A percentile compares a stretch with the other conserved stretches of the same genome.
Evolutionary conservation across 2,329 filamentous ascomycete genomes (phyloP).

Genomic region (Xylaria sp.): DNA sequence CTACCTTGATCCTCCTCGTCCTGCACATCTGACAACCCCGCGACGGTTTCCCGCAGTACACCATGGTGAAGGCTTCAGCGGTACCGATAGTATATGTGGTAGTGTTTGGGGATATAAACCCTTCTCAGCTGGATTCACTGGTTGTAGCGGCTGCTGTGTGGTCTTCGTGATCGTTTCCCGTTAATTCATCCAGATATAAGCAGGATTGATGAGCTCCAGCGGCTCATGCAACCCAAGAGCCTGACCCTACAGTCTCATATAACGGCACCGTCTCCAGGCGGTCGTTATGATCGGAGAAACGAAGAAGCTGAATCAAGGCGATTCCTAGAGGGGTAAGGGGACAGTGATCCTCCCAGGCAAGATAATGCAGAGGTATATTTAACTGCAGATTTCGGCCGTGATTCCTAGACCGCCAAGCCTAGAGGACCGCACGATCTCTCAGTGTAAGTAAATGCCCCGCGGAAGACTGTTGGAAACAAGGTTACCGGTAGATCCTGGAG

Average conservation of each 20-base stretch:
- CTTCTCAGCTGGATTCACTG: background rate
- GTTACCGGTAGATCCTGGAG: background rate
- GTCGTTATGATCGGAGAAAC: background rate
- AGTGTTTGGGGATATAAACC: background rate
- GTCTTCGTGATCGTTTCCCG: background rate
- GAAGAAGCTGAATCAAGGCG: background rate
- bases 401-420: background rate
- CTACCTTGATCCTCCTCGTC: slow-evolving; percentile 72
- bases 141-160: background rate
- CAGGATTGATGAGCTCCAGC: background rate
- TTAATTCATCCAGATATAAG: background rate
- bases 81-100: background rate
- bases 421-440: background rate
- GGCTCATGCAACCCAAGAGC: background rate
- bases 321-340: background rate
- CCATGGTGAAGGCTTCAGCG: slow-evolving; percentile 48
- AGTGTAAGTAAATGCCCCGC: background rate
- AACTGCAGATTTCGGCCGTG: background rate
- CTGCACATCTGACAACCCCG: slow-evolving; percentile 75
- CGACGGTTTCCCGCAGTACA: slow-evolving; percentile 68
- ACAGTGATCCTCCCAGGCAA: background rate
- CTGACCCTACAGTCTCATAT: background rate
- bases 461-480: background rate
- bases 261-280: background rate
- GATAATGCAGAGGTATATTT: background rate